Evolutionary conservation across 768 basidiomycete genomes (phyloP).

Genomic region (Leccinum uliginosum): DNA sequence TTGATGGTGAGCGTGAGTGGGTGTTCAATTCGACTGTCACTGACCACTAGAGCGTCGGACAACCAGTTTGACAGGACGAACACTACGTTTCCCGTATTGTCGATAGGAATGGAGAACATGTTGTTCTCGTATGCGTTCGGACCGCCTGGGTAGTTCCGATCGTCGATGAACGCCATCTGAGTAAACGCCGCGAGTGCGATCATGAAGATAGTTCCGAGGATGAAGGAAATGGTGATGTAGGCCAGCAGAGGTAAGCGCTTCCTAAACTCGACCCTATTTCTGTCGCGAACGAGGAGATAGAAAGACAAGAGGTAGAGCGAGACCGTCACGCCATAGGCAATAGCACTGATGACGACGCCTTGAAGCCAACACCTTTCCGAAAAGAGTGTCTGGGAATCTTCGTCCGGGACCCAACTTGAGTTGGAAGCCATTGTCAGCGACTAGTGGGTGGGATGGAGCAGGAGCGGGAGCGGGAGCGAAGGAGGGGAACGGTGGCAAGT

Average conservation of each 20-base stretch:
- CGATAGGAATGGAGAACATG: slow-evolving; percentile 20
- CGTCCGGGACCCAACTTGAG: slow-evolving; percentile 16
- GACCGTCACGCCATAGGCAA: not conserved
- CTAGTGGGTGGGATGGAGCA: too few species aligned
- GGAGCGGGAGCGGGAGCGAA: not conserved
- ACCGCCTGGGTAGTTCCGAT: not conserved
- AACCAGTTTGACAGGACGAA: slow-evolving; percentile 7
- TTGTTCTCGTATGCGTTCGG: slow-evolving; percentile 2
- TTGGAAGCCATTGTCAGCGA: slow-evolving; percentile 11
- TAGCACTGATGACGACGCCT: not conserved
- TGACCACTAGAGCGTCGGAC: slow-evolving; percentile 15
- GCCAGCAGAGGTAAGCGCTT: not conserved
- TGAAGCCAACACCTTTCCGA: not conserved
- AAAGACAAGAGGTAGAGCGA: not conserved
- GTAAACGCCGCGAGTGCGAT: not conserved
- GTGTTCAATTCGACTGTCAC: not conserved
- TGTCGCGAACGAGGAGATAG: not conserved
- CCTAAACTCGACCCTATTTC: not conserved
- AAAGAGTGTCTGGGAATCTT: slow-evolving; percentile 11
- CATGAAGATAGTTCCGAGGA: not conserved
- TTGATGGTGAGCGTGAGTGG: not conserved
- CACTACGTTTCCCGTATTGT: slow-evolving; percentile 9
- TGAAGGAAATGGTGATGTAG: not conserved
- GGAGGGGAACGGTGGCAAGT: too few species aligned
- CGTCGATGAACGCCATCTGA: not conserved